phyloP scores from a whole-genome alignment of 2,329 filamentous ascomycete genomes.

The Pezicula neosporulosa region DNA sequence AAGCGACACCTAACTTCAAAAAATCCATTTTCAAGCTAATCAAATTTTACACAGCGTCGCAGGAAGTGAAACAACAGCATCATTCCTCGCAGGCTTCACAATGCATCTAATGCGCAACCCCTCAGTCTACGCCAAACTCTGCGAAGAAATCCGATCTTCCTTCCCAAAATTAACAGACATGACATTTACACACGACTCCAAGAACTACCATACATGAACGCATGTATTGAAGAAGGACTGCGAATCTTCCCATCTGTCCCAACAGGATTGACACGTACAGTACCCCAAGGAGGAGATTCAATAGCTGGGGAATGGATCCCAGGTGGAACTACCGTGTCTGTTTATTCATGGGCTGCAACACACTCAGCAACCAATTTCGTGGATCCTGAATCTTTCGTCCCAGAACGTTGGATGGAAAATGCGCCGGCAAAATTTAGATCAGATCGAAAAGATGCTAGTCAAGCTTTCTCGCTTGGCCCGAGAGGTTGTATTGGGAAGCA shows the following conservation, averaged over 20 bases:
- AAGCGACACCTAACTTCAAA: too few relatives aligned
- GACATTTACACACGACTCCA: not conserved
- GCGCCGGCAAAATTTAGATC: not conserved
- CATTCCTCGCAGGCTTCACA: constrained; percentile 18
- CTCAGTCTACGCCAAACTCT: constrained; percentile 31
- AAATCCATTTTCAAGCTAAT: too few relatives aligned
- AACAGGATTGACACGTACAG: constrained; percentile 20
- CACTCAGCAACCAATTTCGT: constrained; percentile 1
- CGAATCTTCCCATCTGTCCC: constrained; percentile 40
- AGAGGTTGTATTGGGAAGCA: constrained; percentile 12
- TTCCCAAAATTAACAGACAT: constrained; percentile 27
- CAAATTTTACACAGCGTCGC: constrained; percentile 6
- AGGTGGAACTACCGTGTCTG: constrained; percentile 20
- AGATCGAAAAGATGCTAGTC: constrained; percentile 2
- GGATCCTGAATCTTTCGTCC: constrained; percentile 31
- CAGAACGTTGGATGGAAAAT: constrained; percentile 34
- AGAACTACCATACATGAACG: constrained; percentile 42
- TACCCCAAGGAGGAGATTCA: constrained; percentile 7
- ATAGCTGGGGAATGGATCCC: constrained; percentile 6
- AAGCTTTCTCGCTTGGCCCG: constrained; percentile 4
- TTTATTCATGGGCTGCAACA: not conserved
- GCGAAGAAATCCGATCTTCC: constrained; percentile 34
- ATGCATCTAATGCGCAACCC: constrained; percentile 24
- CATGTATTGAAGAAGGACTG: constrained; percentile 44
- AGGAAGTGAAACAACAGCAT: constrained; percentile 29